Percentiles rank a stretch among this genome's conserved stretches.
These are phyloP conservation scores for Elsinoe batatas DNA, from an alignment of 2,329 filamentous ascomycete species.

Conservation along the genomic window DNA sequence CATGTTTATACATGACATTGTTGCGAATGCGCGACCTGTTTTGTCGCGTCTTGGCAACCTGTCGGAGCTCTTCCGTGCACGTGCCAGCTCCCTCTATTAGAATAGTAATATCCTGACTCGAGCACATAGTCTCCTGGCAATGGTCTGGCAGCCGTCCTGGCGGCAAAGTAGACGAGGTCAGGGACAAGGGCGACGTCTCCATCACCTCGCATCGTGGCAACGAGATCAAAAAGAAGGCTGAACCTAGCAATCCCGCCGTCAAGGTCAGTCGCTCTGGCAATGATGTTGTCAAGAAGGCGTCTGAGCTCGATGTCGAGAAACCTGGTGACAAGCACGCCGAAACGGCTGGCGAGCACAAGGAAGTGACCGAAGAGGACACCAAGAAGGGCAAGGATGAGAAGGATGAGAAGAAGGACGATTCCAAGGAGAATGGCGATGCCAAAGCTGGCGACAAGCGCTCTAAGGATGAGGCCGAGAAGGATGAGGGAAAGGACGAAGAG, in stretches of 20 bases:
- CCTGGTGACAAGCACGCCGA: slow-evolving; percentile 30
- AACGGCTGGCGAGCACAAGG: slow-evolving; percentile 19
- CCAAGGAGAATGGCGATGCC: slow-evolving; percentile 18
- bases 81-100: slow-evolving; percentile 12
- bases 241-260: slow-evolving; percentile 51
- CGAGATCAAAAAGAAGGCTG: slow-evolving; percentile 53
- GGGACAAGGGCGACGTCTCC: slow-evolving; percentile 49
- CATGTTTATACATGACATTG: neutral
- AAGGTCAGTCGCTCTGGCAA: slow-evolving; percentile 50
- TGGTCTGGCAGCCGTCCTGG: slow-evolving; percentile 47
- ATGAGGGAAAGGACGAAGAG: slow-evolving; percentile 20
- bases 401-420: slow-evolving; percentile 17
- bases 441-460: slow-evolving; percentile 20
- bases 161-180: slow-evolving; percentile 48
- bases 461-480: slow-evolving; percentile 15
- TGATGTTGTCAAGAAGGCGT: slow-evolving; percentile 55
- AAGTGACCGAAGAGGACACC: slow-evolving; percentile 17
- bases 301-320: slow-evolving; percentile 49
- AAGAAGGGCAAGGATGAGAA: slow-evolving; percentile 16
- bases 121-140: slow-evolving; percentile 49
- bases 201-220: slow-evolving; percentile 54
- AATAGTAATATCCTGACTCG: slow-evolving; percentile 16
- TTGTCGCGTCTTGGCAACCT: slow-evolving; percentile 15
- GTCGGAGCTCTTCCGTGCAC: slow-evolving; percentile 16
- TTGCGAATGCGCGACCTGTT: neutral